Base-by-base conservation (phyloP, 768 basidiomycete genomes). In the Boletus reticulatus region DNA sequence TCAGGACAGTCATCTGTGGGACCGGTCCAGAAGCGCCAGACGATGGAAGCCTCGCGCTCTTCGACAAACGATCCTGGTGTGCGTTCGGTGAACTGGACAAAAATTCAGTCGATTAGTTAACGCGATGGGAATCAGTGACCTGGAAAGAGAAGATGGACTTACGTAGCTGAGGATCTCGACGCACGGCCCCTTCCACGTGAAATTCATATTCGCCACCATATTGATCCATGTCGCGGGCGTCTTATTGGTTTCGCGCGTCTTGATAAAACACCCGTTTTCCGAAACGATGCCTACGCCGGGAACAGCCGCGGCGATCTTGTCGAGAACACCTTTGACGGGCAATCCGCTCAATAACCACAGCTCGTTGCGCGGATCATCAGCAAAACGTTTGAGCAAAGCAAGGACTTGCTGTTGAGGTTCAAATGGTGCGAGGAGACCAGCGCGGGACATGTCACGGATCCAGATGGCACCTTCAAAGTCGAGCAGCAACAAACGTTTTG, bases 241-340 rank as follows among this genome's bases (percentile, higher is more conserved):
- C 60, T 58, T 70, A 57, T 57, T 70, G 32, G 49, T 65, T 27
- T 48, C 67, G 36, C 73, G 76, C 4, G 85, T 81, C 73, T 84
- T 88, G 65, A 93, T 81, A 67, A 84, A 94, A 67, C 92, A 94
- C 2, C 92, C 92, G 56, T 94, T 92, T 75, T 94, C 93, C 0
- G 91, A 90, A 79, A 92, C 85, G 56, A 94, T 83, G 17, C 92
- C 92, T 50, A 94, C 74, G 38, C 78, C 78, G 2, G 89, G 88
- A 12, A 85, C 76, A 57, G 75, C 72, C 54, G 79, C 77, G 13
- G 81, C 82, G 27, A 94, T 73, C 49, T 77, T 76, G 62, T 89
- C 87, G 53, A 94, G 67, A 27, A 83, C 79, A 13, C 81, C 84
- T 55, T 77, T 79, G 27, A 87, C 76, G 12, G 83, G 80, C 47